Evolutionary conservation across 495 filamentous ascomycete genomes (phyloP), one percentile per base, ranked within the genome.

Genomic region (Podospora tetraspora): DNA sequence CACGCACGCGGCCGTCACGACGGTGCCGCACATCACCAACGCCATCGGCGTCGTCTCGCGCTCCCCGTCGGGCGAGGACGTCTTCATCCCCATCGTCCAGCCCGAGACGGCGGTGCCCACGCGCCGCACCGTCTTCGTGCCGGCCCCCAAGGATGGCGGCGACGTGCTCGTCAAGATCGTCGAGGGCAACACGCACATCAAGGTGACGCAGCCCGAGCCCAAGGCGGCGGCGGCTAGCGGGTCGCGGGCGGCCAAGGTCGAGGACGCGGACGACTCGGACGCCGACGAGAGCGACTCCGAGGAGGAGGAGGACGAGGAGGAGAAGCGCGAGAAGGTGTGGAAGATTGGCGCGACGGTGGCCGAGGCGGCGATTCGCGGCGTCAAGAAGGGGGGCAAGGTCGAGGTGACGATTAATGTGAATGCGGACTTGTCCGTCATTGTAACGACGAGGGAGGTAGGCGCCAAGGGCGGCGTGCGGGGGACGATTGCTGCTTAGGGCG

Each of bases 1-100:
- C 12, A 96, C 92, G 57, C 95, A 99, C 84, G 92, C 95, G 43
- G 91, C 92, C 75, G 93, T 99, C 63, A 98, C 95, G 19, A 93
- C 92, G 21, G 93, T 94, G 32, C 91, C 93, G 56, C 95, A 99
- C 80, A 86, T 96, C 68, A 84, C 84, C 70, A 91, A 92, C 73
- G 91, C 94, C 25, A 92, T 99, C 67, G 95, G 95, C 74, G 90
- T 97, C 22, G 84, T 96, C 69, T 86, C 91, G 69, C 84, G 89
- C n/a, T 84, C 82, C 57, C 86, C 88, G 43, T 81, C 83, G 56
- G 80, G 81, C 37, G 83, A 81, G 68, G 89, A 88, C 68, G 79
- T 84, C 64, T 97, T 99, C 82, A 84, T 87, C 25, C 86, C 91
- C 24, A 84, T 99, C 64, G 84, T 98, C 37, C 84, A 86, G 57